Evolutionary conservation across 805 yeast genomes (phyloP).

Genomic region (Pichia occidentalis): DNA sequence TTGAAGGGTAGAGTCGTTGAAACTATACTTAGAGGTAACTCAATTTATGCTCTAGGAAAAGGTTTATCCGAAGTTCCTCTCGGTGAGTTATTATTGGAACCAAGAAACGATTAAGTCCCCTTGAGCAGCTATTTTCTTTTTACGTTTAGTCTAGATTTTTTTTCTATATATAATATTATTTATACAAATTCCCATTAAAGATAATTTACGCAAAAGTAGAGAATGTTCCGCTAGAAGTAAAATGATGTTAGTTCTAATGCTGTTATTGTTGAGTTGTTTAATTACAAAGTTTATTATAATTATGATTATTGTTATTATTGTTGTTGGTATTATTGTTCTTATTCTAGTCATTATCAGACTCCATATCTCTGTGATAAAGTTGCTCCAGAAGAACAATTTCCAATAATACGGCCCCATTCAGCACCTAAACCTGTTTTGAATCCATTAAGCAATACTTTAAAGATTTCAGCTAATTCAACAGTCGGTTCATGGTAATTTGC

Average conservation of each 20-base stretch:
- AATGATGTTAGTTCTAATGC: too few relatives aligned
- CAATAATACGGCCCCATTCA: conserved; percentile 18
- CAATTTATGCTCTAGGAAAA: conserved; percentile 49
- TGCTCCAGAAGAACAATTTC: conserved; percentile 1
- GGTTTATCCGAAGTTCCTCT: conserved; percentile 53
- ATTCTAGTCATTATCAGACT: conserved; percentile 14
- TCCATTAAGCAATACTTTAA: conserved; percentile 39
- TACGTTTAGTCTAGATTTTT: too few relatives aligned
- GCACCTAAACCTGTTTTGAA: conserved; percentile 44
- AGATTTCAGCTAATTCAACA: conserved; percentile 36
- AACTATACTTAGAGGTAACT: conserved; percentile 71
- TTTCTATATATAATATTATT: too few relatives aligned
- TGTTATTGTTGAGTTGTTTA: too few relatives aligned
- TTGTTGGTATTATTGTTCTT: background rate
- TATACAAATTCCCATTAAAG: too few relatives aligned
- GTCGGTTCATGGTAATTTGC: conserved; percentile 49
- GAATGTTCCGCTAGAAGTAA: too few relatives aligned
- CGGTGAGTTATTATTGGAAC: conserved; percentile 58
- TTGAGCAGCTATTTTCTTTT: too few relatives aligned
- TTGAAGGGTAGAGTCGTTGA: conserved; percentile 71
- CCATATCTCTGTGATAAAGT: conserved; percentile 17
- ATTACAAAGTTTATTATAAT: conserved; percentile 4
- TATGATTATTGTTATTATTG: background rate
- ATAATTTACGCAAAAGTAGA: too few relatives aligned
- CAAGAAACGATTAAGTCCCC: conserved; percentile 33